Conservation (phyloP, 2,329 filamentous ascomycete genomes). For the Cephalotrichum gorgonifer region DNA sequence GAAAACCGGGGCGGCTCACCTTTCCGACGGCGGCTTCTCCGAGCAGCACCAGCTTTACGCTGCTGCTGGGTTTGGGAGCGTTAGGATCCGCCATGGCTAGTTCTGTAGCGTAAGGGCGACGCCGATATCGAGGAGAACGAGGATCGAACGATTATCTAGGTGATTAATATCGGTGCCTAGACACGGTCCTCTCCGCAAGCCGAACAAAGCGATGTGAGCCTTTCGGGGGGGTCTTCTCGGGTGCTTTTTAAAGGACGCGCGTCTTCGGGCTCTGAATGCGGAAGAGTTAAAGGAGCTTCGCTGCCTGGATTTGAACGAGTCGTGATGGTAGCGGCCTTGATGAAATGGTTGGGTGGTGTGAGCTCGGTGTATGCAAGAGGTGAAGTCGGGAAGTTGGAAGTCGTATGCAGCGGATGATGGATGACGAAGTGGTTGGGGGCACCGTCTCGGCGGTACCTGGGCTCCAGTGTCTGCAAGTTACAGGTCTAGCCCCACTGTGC, state of each 20-base stretch:
- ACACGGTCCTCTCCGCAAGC: neutral
- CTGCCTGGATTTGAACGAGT: neutral
- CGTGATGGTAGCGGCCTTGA: neutral
- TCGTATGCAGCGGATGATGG: too few species aligned
- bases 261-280: too few species aligned
- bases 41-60: slow-evolving; percentile 96
- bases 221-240: neutral
- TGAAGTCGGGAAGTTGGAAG: neutral
- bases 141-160: neutral
- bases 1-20: slow-evolving; percentile 35
- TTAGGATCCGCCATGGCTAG: slow-evolving; percentile 37
- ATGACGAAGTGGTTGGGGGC: neutral
- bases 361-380: neutral
- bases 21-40: slow-evolving; percentile 98
- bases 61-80: slow-evolving; percentile 91
- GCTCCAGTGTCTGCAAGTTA: neutral
- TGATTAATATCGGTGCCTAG: neutral
- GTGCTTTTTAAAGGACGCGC: neutral
- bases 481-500: neutral
- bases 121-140: neutral
- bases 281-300: neutral
- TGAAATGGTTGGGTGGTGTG: neutral
- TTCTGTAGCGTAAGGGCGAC: neutral
- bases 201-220: too few species aligned
- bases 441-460: neutral